Percentiles rank a stretch among this genome's conserved stretches.
phyloP scores from a whole-genome alignment of 495 filamentous ascomycete genomes.

The Talaromyces nanjingensis region DNA sequence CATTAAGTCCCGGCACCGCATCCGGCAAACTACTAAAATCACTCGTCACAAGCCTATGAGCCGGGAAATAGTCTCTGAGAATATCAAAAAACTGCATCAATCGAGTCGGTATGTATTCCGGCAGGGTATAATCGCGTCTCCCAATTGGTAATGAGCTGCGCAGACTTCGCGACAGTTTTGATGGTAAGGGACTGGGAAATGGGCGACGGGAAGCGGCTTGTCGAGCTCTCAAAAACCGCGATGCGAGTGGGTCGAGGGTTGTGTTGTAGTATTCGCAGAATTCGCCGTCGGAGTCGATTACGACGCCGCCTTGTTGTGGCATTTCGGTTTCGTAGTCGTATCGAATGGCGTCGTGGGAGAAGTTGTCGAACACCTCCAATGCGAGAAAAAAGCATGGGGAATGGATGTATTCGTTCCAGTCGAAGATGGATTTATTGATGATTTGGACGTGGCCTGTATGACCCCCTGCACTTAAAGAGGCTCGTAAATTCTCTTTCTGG shows the following conservation, averaged over 20 bases:
- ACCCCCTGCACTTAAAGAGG: conserved; percentile 56
- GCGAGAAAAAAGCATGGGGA: conserved; percentile 95
- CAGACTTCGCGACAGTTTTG: conserved; percentile 50
- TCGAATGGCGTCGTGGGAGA: conserved; percentile 87
- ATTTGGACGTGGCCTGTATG: conserved; percentile 85
- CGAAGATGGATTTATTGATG: conserved; percentile 88
- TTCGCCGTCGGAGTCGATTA: conserved; percentile 80
- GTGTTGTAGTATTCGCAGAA: conserved; percentile 89
- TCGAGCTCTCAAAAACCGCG: conserved; percentile 74
- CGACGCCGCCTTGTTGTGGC: conserved; percentile 76
- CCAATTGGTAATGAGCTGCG: conserved; percentile 55
- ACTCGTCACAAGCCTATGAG: conserved; percentile 77
- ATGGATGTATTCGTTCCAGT: conserved; percentile 79
- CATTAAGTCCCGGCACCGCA: conserved; percentile 73
- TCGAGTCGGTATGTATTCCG: conserved; percentile 90
- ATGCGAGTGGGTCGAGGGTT: conserved; percentile 71
- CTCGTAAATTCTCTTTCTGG: conserved; percentile 63
- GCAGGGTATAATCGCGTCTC: conserved; percentile 61
- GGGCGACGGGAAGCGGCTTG: conserved; percentile 51
- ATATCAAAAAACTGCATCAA: conserved; percentile 97
- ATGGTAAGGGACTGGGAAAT: conserved; percentile 49
- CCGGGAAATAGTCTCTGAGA: conserved; percentile 76
- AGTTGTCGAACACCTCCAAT: conserved; percentile 99
- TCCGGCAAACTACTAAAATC: conserved; percentile 87
- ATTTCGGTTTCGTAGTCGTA: conserved; percentile 70